Evolutionary conservation across 257 asterid species (phyloP).

Genomic region (Solanum gracilifrons): DNA sequence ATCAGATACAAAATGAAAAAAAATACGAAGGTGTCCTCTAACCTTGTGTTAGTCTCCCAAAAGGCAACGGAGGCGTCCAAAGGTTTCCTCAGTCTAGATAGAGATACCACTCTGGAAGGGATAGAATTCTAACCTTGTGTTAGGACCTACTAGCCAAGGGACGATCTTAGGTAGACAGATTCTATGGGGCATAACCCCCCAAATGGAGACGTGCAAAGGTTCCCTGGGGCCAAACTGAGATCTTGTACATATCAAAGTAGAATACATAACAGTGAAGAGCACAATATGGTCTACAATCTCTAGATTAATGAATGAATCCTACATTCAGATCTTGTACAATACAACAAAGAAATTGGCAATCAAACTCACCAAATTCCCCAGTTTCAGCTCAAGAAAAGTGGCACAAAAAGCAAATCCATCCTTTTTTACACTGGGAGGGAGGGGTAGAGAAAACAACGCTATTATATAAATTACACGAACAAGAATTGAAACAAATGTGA

Average conservation of each 20-base stretch:
- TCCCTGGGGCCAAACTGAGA: neutral
- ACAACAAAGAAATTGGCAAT: neutral
- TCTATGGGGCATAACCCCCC: neutral
- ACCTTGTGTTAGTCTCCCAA: too few species aligned
- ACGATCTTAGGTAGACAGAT: neutral
- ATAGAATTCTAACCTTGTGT: neutral
- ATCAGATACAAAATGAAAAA: too few species aligned
- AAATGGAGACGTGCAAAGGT: neutral
- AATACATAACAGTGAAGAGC: neutral
- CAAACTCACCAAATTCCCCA: neutral
- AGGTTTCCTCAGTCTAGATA: too few species aligned
- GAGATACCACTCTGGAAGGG: neutral
- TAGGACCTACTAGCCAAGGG: neutral
- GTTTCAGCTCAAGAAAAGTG: slow-evolving; percentile 1
- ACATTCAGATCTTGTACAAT: neutral
- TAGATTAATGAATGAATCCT: neutral
- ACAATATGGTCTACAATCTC: neutral
- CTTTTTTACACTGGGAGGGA: slow-evolving; percentile 4
- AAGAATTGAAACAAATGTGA: slow-evolving; percentile 7
- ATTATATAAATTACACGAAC: neutral
- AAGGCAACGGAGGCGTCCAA: too few species aligned
- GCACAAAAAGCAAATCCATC: neutral
- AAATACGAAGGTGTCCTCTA: too few species aligned
- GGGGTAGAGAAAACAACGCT: neutral
- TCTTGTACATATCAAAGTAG: neutral